phyloP scores from a whole-genome alignment of 352 stramenopile species.

The Hyaloperonospora arabidopsidis region DNA sequence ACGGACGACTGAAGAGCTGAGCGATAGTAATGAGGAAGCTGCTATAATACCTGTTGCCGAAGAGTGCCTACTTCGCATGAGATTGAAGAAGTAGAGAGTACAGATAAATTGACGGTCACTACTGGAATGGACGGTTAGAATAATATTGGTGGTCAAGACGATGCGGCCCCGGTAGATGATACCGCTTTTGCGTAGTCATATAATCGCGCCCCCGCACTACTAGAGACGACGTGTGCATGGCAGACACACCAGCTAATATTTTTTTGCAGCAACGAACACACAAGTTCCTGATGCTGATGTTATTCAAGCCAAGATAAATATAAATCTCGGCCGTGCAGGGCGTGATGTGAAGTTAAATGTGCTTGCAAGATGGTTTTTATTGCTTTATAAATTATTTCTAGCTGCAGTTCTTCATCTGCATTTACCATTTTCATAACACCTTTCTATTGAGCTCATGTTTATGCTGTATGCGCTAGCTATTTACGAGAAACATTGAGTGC shows the following conservation, averaged over 20 bases:
- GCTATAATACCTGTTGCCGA: not conserved
- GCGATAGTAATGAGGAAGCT: not conserved
- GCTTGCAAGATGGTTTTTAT: no score
- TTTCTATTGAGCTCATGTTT: constrained; percentile 36
- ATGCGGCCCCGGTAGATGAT: not conserved
- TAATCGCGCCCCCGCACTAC: constrained; percentile 21
- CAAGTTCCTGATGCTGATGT: not conserved
- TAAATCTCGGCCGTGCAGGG: constrained; percentile 9
- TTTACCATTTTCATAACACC: constrained; percentile 17
- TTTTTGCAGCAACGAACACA: constrained; percentile 13
- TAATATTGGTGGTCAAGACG: constrained; percentile 8
- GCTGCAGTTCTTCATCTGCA: constrained; percentile 32
- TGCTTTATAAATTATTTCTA: constrained; percentile 44
- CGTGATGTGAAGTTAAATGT: not conserved
- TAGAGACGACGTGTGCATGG: constrained; percentile 9
- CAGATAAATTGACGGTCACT: constrained; percentile 3
- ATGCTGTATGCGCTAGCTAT: constrained; percentile 73
- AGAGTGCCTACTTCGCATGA: constrained; percentile 1
- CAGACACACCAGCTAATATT: constrained; percentile 22
- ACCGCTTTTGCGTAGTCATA: constrained; percentile 6
- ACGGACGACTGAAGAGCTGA: constrained; percentile 11
- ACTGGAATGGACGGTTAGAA: constrained; percentile 9
- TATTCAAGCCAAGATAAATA: constrained; percentile 13
- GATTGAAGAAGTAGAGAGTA: constrained; percentile 1
- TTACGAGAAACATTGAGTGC: constrained; percentile 79